Percentiles rank a stretch among this genome's conserved stretches.
phyloP scores from a whole-genome alignment of 1,284 basidiomycete species.

The Uromyces viciae-fabae region DNA sequence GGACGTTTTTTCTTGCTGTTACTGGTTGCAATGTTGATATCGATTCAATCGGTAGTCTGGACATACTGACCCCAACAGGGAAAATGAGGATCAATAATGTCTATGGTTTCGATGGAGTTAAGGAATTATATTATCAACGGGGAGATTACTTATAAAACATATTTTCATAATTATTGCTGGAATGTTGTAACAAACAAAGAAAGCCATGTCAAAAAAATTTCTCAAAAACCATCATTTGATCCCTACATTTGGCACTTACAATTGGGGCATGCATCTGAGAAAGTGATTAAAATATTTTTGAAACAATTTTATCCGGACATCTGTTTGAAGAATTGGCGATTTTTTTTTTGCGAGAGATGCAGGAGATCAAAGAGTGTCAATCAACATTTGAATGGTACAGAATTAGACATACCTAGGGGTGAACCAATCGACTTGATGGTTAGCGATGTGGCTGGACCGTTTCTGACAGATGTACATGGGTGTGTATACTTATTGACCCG shows the following conservation, averaged over 20 bases:
- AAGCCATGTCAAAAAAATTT: too few species aligned
- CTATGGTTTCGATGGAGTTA: not conserved
- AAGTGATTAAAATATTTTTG: not conserved
- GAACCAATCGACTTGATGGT: not conserved
- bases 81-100: not conserved
- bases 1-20: not conserved
- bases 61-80: not conserved
- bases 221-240: not conserved
- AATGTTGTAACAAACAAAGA: not conserved
- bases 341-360: constrained; percentile 1
- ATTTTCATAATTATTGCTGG: not conserved
- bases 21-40: not conserved
- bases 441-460: not conserved
- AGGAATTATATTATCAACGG: not conserved
- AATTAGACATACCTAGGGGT: too few species aligned
- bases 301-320: not conserved
- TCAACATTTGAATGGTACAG: too few species aligned
- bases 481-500: not conserved
- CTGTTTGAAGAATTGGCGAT: not conserved
- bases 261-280: not conserved
- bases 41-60: not conserved
- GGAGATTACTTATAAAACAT: not conserved
- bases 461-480: not conserved
- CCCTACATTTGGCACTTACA: not conserved
- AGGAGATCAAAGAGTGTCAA: not conserved